A percentile compares a stretch with the other conserved stretches of the same genome.
Evolutionary conservation across 257 asterid genomes (phyloP).

Genomic region (Fraxinus quadrangulata): DNA sequence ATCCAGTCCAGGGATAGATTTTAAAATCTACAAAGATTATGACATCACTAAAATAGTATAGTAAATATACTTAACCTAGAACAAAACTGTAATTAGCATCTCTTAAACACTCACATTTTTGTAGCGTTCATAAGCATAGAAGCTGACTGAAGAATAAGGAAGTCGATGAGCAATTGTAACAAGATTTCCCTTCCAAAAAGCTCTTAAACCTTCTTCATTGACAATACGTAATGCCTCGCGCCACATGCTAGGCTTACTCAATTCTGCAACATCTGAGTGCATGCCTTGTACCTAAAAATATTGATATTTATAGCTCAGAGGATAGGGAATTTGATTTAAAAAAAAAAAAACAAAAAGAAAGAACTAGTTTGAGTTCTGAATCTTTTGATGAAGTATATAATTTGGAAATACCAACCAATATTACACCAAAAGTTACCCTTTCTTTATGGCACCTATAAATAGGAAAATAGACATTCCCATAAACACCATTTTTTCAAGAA

Average conservation of each 20-base stretch:
- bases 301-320: not conserved
- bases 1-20: constrained; percentile 55
- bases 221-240: constrained; percentile 66
- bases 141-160: constrained; percentile 69
- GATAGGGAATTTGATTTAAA: not conserved
- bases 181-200: constrained; percentile 83
- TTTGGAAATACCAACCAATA: no score
- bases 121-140: constrained; percentile 68
- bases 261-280: constrained; percentile 65
- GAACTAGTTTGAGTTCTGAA: not conserved
- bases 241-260: constrained; percentile 63
- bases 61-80: not conserved
- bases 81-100: not conserved
- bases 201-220: constrained; percentile 75
- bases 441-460: not conserved
- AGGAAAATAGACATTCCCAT: not conserved
- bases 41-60: constrained; percentile 2
- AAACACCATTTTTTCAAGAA: not conserved
- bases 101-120: constrained; percentile 49
- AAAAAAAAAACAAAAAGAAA: no score
- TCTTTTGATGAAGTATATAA: no score
- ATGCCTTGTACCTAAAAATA: constrained; percentile 69
- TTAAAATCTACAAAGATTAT: constrained; percentile 44
- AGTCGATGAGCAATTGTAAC: constrained; percentile 78
- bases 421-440: no score